Percentiles rank a stretch among this genome's conserved stretches.
Conservation (phyloP, 306 rosid species). For the Citrullus mucosospermus region DNA sequence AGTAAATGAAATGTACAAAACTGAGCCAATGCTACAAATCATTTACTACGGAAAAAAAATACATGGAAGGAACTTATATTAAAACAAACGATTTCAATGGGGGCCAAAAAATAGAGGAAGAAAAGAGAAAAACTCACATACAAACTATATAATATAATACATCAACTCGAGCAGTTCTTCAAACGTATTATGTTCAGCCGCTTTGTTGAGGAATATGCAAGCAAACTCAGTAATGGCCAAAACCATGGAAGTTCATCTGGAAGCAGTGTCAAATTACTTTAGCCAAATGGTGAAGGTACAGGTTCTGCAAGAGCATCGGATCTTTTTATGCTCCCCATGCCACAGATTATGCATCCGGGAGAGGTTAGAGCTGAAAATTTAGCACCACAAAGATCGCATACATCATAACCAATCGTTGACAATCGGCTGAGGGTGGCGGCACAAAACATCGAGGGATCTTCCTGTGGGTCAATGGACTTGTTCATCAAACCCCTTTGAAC, state of each 20-base stretch:
- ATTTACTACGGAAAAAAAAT: neutral
- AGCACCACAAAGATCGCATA: conserved; percentile 96
- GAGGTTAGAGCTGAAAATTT: conserved; percentile 74
- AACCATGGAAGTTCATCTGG: neutral
- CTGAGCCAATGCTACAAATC: neutral
- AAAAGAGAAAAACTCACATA: neutral
- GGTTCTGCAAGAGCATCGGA: conserved; percentile 82
- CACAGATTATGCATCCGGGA: conserved; percentile 90
- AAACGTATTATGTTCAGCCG: neutral
- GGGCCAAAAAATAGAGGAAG: neutral
- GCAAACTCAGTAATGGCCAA: neutral
- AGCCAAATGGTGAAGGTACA: conserved; percentile 92
- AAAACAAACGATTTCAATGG: neutral
- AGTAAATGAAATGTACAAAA: neutral
- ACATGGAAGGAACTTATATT: neutral
- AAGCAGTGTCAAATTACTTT: neutral
- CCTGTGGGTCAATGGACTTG: conserved; percentile 85
- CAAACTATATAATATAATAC: conserved; percentile 1
- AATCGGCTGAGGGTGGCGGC: conserved; percentile 87
- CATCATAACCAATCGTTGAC: conserved; percentile 91
- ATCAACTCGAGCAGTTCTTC: neutral
- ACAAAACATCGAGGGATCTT: conserved; percentile 95
- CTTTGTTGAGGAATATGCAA: neutral
- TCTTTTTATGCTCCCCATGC: conserved; percentile 92
- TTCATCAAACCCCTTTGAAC: conserved; percentile 82